Conservation (phyloP, 129 eudicot genomes). For the Artemisia annua region DNA sequence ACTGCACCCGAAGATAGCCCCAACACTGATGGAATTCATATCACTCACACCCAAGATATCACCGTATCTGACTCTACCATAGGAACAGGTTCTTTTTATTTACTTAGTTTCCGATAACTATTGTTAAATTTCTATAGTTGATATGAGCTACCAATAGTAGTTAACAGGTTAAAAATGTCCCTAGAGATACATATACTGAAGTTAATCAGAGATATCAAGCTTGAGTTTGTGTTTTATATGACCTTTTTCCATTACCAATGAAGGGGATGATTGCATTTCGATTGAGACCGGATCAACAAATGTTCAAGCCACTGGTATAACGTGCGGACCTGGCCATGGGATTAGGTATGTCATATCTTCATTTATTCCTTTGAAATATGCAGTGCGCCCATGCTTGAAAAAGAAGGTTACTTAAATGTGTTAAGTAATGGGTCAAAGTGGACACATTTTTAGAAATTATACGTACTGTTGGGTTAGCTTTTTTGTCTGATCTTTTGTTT, state of each 20-base stretch:
- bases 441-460: not conserved
- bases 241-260: not conserved
- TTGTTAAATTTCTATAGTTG: not conserved
- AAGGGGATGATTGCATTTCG: constrained; percentile 74
- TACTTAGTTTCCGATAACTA: not conserved
- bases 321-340: constrained; percentile 98
- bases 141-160: not conserved
- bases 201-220: not conserved
- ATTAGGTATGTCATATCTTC: constrained; percentile 48
- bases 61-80: constrained; percentile 40
- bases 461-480: too few species aligned
- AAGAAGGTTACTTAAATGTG: not conserved
- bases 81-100: constrained; percentile 56
- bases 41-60: constrained; percentile 58
- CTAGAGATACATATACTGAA: not conserved
- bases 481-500: too few species aligned
- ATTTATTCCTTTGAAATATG: too few species aligned
- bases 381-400: not conserved
- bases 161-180: not conserved
- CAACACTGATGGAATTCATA: constrained; percentile 90
- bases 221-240: not conserved
- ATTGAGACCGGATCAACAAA: constrained; percentile 61
- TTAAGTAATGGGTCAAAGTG: not conserved
- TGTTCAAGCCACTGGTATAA: constrained; percentile 59
- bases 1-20: constrained; percentile 76